Percentiles rank a stretch among this genome's conserved stretches.
Evolutionary conservation across 2,329 filamentous ascomycete genomes (phyloP).

Genomic region (Clarireedia homoeocarpa): DNA sequence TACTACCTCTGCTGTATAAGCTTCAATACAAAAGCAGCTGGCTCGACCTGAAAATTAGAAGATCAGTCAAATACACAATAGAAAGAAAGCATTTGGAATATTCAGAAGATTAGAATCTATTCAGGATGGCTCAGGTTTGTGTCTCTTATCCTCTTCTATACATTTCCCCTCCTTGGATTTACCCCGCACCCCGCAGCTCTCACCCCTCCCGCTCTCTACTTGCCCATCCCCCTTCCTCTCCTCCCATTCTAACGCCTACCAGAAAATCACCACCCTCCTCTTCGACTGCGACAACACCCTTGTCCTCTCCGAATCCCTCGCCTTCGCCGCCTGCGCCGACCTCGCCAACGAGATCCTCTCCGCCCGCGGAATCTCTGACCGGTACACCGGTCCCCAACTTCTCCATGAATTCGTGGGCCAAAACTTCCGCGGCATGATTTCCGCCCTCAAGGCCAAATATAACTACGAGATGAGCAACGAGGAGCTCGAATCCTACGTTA

Average conservation of each 20-base stretch:
- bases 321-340: slow-evolving; percentile 84
- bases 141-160: background rate
- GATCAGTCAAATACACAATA: background rate
- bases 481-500: slow-evolving; percentile 68
- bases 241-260: background rate
- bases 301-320: slow-evolving; percentile 81
- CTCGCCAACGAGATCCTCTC: slow-evolving; percentile 81
- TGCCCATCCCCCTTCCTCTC: too few relatives aligned
- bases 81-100: background rate
- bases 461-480: slow-evolving; percentile 59
- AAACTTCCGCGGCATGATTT: slow-evolving; percentile 91
- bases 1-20: too few relatives aligned
- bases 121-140: slow-evolving; percentile 12
- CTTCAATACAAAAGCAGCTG: too few relatives aligned
- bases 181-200: background rate
- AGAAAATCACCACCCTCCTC: slow-evolving; percentile 60
- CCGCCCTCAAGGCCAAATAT: slow-evolving; percentile 66
- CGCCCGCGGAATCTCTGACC: slow-evolving; percentile 51
- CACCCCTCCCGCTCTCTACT: background rate
- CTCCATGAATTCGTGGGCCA: slow-evolving; percentile 86
- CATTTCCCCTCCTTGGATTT: background rate
- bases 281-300: slow-evolving; percentile 88
- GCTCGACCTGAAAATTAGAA: background rate
- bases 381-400: slow-evolving; percentile 71
- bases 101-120: background rate